Evolutionary conservation across 768 basidiomycete genomes (phyloP).

Genomic region (Termitomyces sp.): DNA sequence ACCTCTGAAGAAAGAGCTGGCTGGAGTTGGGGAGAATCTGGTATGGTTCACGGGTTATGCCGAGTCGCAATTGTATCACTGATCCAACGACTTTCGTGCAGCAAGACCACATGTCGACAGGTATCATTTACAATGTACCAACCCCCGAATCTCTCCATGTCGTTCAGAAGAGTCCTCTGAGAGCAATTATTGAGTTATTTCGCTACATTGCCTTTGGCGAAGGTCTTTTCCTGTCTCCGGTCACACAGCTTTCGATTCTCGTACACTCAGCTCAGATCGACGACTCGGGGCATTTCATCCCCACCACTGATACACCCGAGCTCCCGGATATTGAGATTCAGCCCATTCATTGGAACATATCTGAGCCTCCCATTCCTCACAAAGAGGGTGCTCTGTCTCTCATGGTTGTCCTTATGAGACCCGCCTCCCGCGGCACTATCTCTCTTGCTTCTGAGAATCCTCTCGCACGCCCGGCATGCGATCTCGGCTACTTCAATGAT

Average conservation of each 20-base stretch:
- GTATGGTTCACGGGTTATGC: conserved; percentile 11
- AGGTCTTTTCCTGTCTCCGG: conserved; percentile 23
- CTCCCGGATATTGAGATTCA: conserved; percentile 39
- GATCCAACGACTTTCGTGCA: conserved; percentile 3
- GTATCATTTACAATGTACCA: conserved; percentile 29
- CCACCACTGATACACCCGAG: conserved; percentile 12
- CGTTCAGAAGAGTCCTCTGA: conserved; percentile 21
- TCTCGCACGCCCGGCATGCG: conserved; percentile 21
- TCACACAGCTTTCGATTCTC: conserved; percentile 2
- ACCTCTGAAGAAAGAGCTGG: conserved; percentile 24
- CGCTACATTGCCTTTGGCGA: conserved; percentile 29
- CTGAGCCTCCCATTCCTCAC: conserved; percentile 5
- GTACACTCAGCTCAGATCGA: conserved; percentile 2
- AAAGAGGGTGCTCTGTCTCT: conserved; percentile 20
- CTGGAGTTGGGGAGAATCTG: conserved; percentile 30
- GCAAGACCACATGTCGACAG: conserved; percentile 37
- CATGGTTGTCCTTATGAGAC: conserved; percentile 18
- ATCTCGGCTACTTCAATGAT: conserved; percentile 25
- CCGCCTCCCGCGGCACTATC: conserved; percentile 16
- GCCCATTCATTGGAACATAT: conserved; percentile 14
- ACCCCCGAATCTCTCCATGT: conserved; percentile 27
- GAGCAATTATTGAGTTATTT: conserved; percentile 26
- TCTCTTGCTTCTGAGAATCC: conserved; percentile 26
- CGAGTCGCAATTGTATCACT: background rate
- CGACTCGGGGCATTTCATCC: background rate